Conservation (phyloP, 2,329 filamentous ascomycete species). For the Alternaria incomplexa region DNA sequence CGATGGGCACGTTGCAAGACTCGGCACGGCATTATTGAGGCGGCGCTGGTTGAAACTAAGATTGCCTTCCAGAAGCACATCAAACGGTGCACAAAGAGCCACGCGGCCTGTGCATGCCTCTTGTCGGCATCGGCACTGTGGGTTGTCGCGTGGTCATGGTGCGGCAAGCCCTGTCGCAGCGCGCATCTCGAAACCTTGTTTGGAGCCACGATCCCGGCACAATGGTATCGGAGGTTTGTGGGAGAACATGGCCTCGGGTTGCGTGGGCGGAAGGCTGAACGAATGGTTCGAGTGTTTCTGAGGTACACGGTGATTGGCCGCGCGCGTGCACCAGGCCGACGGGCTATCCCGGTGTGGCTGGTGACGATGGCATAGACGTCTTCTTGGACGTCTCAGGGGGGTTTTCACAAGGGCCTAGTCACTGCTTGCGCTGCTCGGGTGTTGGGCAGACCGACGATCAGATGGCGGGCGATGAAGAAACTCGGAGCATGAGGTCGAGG, state of each 20-base stretch:
- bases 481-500: constrained; percentile 2
- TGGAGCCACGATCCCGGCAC: constrained; percentile 1
- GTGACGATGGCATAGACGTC: constrained; percentile 4
- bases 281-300: constrained; percentile 8
- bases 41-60: constrained; percentile 13
- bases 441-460: background rate
- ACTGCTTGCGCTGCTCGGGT: background rate
- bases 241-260: background rate
- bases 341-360: background rate
- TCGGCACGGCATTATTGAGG: constrained; percentile 6
- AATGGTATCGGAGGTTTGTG: background rate
- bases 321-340: background rate
- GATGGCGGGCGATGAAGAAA: background rate
- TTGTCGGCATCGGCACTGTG: background rate
- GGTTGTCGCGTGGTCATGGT: constrained; percentile 6
- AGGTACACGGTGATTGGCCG: background rate
- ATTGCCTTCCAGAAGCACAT: constrained; percentile 10
- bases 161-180: constrained; percentile 15
- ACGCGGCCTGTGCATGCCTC: background rate
- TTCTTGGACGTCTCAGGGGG: constrained; percentile 1
- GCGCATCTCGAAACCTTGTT: constrained; percentile 12
- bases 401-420: background rate
- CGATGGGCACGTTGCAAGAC: constrained; percentile 7
- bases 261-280: background rate
- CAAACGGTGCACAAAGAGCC: constrained; percentile 4